These are phyloP conservation scores for Fusarium pininemorale DNA, from an alignment of 2,329 filamentous ascomycete species.

Conservation along the genomic window DNA sequence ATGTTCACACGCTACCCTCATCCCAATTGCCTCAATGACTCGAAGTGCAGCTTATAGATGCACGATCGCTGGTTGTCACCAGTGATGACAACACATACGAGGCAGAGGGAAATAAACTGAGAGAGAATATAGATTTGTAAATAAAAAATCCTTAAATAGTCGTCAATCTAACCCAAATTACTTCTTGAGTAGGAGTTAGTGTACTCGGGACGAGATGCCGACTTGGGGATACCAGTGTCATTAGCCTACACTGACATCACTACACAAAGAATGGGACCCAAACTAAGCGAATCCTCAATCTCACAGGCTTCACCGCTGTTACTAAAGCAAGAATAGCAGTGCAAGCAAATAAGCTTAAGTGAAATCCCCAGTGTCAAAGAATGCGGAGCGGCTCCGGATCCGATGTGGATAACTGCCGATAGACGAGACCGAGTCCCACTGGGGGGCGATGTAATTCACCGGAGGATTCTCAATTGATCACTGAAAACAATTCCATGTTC, in stretches of 20 bases:
- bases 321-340: background rate
- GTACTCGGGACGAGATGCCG: background rate
- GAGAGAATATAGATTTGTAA: fast-evolving
- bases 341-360: background rate
- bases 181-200: background rate
- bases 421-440: background rate
- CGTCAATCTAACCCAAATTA: too few relatives aligned
- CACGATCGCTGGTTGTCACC: too few relatives aligned
- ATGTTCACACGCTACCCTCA: background rate
- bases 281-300: background rate
- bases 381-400: background rate
- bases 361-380: background rate
- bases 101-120: too few relatives aligned
- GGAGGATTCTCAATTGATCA: conserved; percentile 9
- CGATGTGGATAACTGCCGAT: background rate
- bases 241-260: background rate
- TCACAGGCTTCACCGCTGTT: background rate
- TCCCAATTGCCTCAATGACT: too few relatives aligned
- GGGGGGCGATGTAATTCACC: background rate
- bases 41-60: background rate
- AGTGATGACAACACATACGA: background rate
- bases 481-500: background rate
- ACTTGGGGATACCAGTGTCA: background rate
- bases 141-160: background rate
- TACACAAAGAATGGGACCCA: background rate